Evolutionary conservation across 352 stramenopile species (phyloP), one percentile per base, ranked within the genome.

Genomic region (Globisporangium alternatum): DNA sequence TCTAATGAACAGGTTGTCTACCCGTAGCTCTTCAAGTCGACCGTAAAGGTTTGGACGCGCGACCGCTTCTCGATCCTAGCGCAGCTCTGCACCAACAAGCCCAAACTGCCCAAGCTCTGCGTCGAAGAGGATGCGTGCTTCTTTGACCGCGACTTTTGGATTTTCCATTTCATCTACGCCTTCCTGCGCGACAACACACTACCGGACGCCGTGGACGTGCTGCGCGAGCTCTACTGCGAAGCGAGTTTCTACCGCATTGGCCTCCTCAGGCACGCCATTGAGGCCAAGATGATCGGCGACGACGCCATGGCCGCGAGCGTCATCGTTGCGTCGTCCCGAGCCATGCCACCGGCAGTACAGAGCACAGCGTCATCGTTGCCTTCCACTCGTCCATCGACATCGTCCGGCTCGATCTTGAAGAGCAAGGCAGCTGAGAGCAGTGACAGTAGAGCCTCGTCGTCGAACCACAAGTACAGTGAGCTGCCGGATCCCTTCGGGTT

Each of bases 11-110:
- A 30, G 6, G 5, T 47, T 22, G 21, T 19, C 13, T 48, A 41
- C 35, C 35, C 15, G 2, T 51, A 91, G 83, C 56, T 93, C 39
- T 91, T 86, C 72, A 86, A 81, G 56, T 87, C 80, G 30, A 93
- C 80, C 0, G 79, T 91, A 25, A 82, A 81, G 21, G 67, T 91
- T 53, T 93, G 81, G 81, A 85, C 80, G 28, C 80, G 84, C 30
- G 81, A 93, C 62, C 78, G 82, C 6, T 93, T 93, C 60, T 93
- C 82, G 2, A 86, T 93, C 64, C 72, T 93, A n/a, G 84, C 84
- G 51, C 84, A 93, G 48, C 72, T 93, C 30, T 93, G 84, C 68
- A 90, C 84, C 43, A 82, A 70, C 2, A 74, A 72, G 41, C 77
- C 81, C 6, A 87, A 85, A 70, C 72, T 93, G 2, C 60, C 55